Percentiles rank a stretch among this genome's conserved stretches.
phyloP scores from a whole-genome alignment of 2,329 filamentous ascomycete species.

The Stemphylium lycopersici region DNA sequence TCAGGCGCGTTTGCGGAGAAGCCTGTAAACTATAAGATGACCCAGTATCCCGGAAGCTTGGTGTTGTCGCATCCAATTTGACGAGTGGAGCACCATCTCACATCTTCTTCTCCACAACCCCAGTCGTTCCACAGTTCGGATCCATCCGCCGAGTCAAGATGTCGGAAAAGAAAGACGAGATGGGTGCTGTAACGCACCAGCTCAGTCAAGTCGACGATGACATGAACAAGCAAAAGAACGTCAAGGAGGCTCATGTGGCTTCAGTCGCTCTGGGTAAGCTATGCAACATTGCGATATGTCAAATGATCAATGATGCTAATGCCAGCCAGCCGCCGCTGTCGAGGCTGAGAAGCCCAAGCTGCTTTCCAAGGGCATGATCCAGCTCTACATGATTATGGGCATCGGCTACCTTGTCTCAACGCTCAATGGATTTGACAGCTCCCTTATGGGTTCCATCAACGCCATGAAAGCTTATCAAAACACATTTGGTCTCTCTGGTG shows the following conservation, averaged over 20 bases:
- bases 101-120: conserved; percentile 6
- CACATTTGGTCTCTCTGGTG: conserved; percentile 57
- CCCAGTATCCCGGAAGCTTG: conserved; percentile 22
- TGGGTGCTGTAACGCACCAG: conserved; percentile 33
- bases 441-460: conserved; percentile 58
- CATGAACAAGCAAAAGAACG: conserved; percentile 24
- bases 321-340: conserved; percentile 33
- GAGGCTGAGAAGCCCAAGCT: conserved; percentile 42
- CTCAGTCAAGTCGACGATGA: conserved; percentile 31
- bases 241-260: conserved; percentile 38
- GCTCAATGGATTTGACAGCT: conserved; percentile 46
- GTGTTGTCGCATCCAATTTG: conserved; percentile 6
- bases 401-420: conserved; percentile 45
- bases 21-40: conserved; percentile 33
- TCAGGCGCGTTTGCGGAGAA: conserved; percentile 29
- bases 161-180: conserved; percentile 28
- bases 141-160: conserved; percentile 11
- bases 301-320: conserved; percentile 12
- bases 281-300: neutral
- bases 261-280: conserved; percentile 39
- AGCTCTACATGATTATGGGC: conserved; percentile 44
- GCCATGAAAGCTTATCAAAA: conserved; percentile 59
- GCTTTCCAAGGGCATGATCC: conserved; percentile 38
- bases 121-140: neutral
- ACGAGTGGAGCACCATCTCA: conserved; percentile 6